Evolutionary conservation across 768 basidiomycete genomes (phyloP).

Genomic region (Termitomyces sp.): DNA sequence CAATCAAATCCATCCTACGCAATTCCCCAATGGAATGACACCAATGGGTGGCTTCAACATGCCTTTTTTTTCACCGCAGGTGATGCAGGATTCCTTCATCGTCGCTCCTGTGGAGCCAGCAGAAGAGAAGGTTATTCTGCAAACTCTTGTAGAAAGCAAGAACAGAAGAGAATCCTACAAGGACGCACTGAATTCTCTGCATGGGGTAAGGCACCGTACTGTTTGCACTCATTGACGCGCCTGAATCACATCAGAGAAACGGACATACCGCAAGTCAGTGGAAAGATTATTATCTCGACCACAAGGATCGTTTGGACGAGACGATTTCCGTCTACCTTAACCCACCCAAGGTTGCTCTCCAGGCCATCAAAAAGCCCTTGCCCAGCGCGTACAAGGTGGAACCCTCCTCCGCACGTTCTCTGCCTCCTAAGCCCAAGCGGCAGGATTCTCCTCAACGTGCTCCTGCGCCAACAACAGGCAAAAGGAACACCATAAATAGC

Average conservation of each 20-base stretch:
- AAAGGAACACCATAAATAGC: conserved; percentile 55
- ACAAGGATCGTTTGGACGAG: conserved; percentile 54
- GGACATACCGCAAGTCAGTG: conserved; percentile 56
- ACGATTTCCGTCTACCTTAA: conserved; percentile 30
- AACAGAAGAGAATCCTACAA: conserved; percentile 48
- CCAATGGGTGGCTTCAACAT: conserved; percentile 27
- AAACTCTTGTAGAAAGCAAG: conserved; percentile 35
- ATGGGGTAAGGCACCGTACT: conserved; percentile 42
- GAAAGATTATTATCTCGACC: conserved; percentile 79
- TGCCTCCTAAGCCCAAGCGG: conserved; percentile 15
- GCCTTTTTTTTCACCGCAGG: conserved; percentile 42
- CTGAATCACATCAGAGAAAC: conserved; percentile 31
- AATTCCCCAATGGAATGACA: conserved; percentile 25
- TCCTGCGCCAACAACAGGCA: conserved; percentile 19
- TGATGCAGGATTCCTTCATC: conserved; percentile 50
- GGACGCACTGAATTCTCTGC: conserved; percentile 59
- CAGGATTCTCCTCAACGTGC: conserved; percentile 18
- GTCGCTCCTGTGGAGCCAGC: conserved; percentile 49
- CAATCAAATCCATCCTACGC: conserved; percentile 26
- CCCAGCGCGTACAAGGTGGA: conserved; percentile 32
- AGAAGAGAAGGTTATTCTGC: conserved; percentile 57
- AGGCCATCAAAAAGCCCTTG: conserved; percentile 35
- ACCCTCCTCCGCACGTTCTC: conserved; percentile 16
- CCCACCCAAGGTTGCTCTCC: conserved; percentile 17
- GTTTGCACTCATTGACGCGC: conserved; percentile 8